Evolutionary conservation across 805 yeast species (phyloP).

Genomic region (Kodamaea restingae): DNA sequence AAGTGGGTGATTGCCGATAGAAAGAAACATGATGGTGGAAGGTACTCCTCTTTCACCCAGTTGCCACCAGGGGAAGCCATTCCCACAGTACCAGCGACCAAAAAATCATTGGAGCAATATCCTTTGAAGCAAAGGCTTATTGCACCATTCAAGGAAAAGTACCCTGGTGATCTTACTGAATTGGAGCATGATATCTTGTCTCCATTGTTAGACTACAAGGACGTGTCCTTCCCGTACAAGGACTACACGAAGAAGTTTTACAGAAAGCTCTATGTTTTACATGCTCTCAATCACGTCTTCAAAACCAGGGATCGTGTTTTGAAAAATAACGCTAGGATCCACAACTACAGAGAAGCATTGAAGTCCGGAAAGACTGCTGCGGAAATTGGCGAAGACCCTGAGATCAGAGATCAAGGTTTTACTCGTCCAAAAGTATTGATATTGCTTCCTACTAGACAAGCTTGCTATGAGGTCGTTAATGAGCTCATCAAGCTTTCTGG

Average conservation of each 20-base stretch:
- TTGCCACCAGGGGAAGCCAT: constrained; percentile 27
- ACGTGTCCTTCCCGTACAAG: constrained; percentile 58
- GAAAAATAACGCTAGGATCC: constrained; percentile 64
- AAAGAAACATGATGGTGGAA: constrained; percentile 14
- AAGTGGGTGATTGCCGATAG: constrained; percentile 28
- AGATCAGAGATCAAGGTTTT: constrained; percentile 88
- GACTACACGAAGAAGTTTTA: constrained; percentile 49
- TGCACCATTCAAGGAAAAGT: constrained; percentile 16
- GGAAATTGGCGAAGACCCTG: constrained; percentile 42
- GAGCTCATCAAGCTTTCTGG: constrained; percentile 60
- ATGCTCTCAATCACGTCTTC: constrained; percentile 74
- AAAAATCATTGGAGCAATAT: constrained; percentile 10
- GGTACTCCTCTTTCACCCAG: constrained; percentile 33
- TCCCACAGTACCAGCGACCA: constrained; percentile 2
- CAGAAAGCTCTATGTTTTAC: constrained; percentile 62
- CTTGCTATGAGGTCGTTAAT: constrained; percentile 66
- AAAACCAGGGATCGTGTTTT: constrained; percentile 85
- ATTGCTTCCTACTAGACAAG: constrained; percentile 77
- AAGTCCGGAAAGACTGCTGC: constrained; percentile 39
- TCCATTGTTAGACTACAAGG: constrained; percentile 70
- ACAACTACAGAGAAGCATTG: constrained; percentile 38
- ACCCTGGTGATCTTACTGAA: constrained; percentile 14
- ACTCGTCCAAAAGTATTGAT: constrained; percentile 87
- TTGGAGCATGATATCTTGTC: constrained; percentile 54
- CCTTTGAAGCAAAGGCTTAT: constrained; percentile 26